A percentile compares a stretch with the other conserved stretches of the same genome.
Conservation (phyloP, 192 early-diverging fungal species). For the Rhizophagus prolifer region DNA sequence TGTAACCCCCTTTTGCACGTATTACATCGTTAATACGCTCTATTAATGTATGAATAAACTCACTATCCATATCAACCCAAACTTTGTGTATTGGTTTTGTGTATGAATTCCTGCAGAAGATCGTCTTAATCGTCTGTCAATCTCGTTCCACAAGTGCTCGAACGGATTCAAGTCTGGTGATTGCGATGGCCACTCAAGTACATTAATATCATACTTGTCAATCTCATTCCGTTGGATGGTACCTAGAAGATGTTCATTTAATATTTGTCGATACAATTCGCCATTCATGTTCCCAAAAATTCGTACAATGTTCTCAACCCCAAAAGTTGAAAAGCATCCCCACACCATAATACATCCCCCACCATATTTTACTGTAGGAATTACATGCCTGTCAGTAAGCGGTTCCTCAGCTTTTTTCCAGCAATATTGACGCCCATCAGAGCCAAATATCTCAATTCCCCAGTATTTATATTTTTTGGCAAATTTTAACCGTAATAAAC, state of each 20-base stretch:
- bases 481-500: slow-evolving; percentile 12
- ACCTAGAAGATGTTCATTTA: slow-evolving; percentile 13
- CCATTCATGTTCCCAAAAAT: slow-evolving; percentile 30
- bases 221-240: slow-evolving; percentile 15
- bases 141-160: slow-evolving; percentile 10
- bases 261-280: slow-evolving; percentile 18
- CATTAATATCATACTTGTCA: not conserved
- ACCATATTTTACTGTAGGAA: slow-evolving; percentile 35
- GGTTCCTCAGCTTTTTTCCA: slow-evolving; percentile 19
- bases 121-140: not conserved
- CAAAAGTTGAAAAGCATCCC: slow-evolving; percentile 34
- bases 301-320: slow-evolving; percentile 18
- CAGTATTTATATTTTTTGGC: slow-evolving; percentile 31
- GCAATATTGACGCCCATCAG: slow-evolving; percentile 36
- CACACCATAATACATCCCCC: slow-evolving; percentile 36
- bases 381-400: slow-evolving; percentile 17
- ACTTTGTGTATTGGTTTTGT: too few relatives aligned
- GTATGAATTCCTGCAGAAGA: too few relatives aligned
- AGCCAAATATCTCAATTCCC: slow-evolving; percentile 39
- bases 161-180: slow-evolving; percentile 7
- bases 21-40: too few relatives aligned
- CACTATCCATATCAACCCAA: too few relatives aligned
- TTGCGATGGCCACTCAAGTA: slow-evolving; percentile 30
- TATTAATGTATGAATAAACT: too few relatives aligned
- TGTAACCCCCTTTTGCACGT: too few relatives aligned